Conservation (phyloP, 2,329 filamentous ascomycete species). For the Aspergillus sp. region DNA sequence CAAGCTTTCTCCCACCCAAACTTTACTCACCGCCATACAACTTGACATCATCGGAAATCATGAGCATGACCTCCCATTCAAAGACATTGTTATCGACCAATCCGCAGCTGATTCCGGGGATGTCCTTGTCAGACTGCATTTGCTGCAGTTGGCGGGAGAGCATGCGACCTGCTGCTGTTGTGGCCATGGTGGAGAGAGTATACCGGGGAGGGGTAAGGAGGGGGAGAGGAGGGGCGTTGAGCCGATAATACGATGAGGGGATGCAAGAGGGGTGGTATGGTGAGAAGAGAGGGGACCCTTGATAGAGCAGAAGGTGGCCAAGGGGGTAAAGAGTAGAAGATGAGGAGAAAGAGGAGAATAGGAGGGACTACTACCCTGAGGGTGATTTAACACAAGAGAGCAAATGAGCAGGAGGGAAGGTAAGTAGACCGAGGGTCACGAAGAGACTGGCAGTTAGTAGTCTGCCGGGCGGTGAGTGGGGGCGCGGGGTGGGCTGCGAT, state of each 20-base stretch:
- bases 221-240: not conserved
- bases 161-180: constrained; percentile 57
- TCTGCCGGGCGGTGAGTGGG: constrained; percentile 10
- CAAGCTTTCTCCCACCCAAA: too few relatives aligned
- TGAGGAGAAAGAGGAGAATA: constrained; percentile 7
- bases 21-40: constrained; percentile 76
- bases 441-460: constrained; percentile 15
- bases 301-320: not conserved
- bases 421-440: constrained; percentile 12
- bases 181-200: constrained; percentile 39
- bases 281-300: not conserved
- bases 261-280: not conserved
- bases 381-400: constrained; percentile 1
- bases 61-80: constrained; percentile 98
- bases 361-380: constrained; percentile 14
- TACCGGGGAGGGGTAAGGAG: constrained; percentile 1
- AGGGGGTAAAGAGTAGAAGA: not conserved
- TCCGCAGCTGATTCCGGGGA: constrained; percentile 91
- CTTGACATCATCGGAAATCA: constrained; percentile 93
- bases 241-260: not conserved
- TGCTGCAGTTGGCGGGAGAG: constrained; percentile 86
- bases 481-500: not conserved
- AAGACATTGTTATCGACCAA: constrained; percentile 85
- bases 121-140: constrained; percentile 88
- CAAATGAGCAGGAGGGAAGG: not conserved